Evolutionary conservation across 23 red algal species (phyloP), one percentile per base, ranked within the genome.

Genomic region (Gracilariopsis chorda): DNA sequence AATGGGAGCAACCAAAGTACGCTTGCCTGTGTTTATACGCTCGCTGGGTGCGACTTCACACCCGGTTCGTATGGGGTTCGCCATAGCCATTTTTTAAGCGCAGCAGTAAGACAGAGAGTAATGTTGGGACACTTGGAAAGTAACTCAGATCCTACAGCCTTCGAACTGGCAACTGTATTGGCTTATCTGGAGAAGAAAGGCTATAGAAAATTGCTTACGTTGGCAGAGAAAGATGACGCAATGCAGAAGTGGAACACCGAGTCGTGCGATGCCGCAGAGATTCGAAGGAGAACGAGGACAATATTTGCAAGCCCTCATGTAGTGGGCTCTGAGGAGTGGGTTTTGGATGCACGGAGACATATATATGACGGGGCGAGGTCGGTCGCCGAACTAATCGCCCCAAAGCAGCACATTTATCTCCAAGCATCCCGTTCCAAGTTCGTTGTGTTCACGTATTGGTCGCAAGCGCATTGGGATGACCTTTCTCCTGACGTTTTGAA

Each of bases 361-460:
- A 29, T 78, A 2, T 34, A 34, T 6, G 73, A 78, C 42, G 27
- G 34, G 6, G 39, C 39, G 34, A 78, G 32, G 46, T 23, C 40
- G 7, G 4, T 51, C 21, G 20, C 32, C 3, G 40, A 78, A 20
- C 42, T 78, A 7, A 51, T 78, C 9, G 37, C 73, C 21, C 73
- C 73, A 46, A 78, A 23, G 20, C 40, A 78, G 46, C 46, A 78
- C 42, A 46, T 51, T 20, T 43, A 48, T 25, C 73, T 46, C 19
- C 73, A 78, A 8, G 73, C 73, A 30, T 20, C 19, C 45, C 17
- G 73, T 48, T 24, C 27, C 6, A 40, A 46, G 17, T 78, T 78
- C 46, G 25, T 78, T 10, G 73, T 78, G 14, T 78, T 78, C 25
- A 78, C 3, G 32, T 78, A 78, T 43, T 78, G 73, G 40, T 46